Evolutionary conservation across 257 asterid species (phyloP), one percentile per base, ranked within the genome.

Genomic region (Solanum boliviense): DNA sequence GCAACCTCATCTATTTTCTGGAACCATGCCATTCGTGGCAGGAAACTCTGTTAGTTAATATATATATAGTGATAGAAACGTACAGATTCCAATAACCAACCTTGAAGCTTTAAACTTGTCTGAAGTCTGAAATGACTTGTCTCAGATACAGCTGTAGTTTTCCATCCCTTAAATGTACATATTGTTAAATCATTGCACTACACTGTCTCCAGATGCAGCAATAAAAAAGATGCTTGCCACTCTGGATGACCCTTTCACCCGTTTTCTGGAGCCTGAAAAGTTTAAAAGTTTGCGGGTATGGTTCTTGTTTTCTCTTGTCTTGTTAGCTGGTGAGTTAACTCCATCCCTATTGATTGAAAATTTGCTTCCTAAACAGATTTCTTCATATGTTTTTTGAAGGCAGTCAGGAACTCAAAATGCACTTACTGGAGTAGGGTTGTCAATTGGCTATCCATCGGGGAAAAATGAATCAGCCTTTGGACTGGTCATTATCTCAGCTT

Each of bases 201-300:
- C 31, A 18, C 21, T 86, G 27, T 90, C 90, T 89, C 87, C 71
- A 97, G 99, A 97, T 91, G 91, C 94, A 13, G 99, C 99, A 79
- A 97, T 96, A 88, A 94, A 91, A 93, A 97, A 96, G 93, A 97
- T 97, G 99, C 91, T 96, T 70, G 95, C 98, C 71, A 96, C 99
- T 85, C 91, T 97, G 87, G 98, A 93, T 91, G 99, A 97, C 87
- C 99, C 99, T 86, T 97, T 97, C 92, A 97, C 98, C 39, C 95
- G 99, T 88, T 97, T 97, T 90, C 90, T 97, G 91, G 99, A 97
- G 94, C 99, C 99, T 71, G 94, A 93, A 82, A 97, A 90, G 89
- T 96, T 96, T 85, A 97, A 93, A 92, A 96, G 94, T 90, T 90
- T 97, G 94, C 88, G 98, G 99, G 99, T 97, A 94, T 76, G 89